These are phyloP conservation scores for Yarrowia sp. DNA, from an alignment of 805 yeast species.

Conservation along the genomic window DNA sequence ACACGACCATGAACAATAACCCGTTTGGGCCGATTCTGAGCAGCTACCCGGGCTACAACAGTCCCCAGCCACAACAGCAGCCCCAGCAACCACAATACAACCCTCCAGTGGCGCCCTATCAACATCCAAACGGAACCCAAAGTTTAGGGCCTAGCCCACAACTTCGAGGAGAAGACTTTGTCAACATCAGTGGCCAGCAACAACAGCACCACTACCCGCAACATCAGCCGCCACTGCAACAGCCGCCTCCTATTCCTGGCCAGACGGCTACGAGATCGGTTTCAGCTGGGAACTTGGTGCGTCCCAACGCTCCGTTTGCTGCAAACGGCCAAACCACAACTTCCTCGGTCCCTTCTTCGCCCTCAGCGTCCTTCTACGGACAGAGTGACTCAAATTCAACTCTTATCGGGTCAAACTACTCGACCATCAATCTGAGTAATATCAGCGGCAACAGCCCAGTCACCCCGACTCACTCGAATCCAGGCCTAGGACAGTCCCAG, in stretches of 20 bases:
- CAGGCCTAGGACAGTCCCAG: slow-evolving; percentile 7
- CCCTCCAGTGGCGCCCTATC: slow-evolving; percentile 2
- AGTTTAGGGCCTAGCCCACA: slow-evolving; percentile 26
- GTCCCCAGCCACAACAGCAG: slow-evolving; percentile 4
- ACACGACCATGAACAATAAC: neutral
- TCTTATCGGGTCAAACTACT: slow-evolving; percentile 23
- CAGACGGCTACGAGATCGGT: slow-evolving; percentile 1
- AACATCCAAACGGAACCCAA: slow-evolving; percentile 11
- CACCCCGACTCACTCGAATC: slow-evolving; percentile 15
- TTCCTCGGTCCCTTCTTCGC: slow-evolving; percentile 7
- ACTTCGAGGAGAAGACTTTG: slow-evolving; percentile 13
- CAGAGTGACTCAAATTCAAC: slow-evolving; percentile 30
- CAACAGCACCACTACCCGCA: neutral
- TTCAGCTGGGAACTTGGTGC: slow-evolving; percentile 14
- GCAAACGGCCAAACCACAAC: neutral
- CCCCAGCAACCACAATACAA: slow-evolving; percentile 7
- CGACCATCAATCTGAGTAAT: slow-evolving; percentile 20
- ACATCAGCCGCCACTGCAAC: neutral
- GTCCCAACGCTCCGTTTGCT: slow-evolving; percentile 20
- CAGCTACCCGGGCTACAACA: slow-evolving; percentile 22
- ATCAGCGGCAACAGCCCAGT: slow-evolving; percentile 20
- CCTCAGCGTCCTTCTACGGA: slow-evolving; percentile 22
- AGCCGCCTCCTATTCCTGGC: neutral
- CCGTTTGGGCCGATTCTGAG: slow-evolving; percentile 23
- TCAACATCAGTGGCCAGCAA: slow-evolving; percentile 1